Conservation (phyloP, 2,329 filamentous ascomycete genomes). For the Elsinoe batatas region DNA sequence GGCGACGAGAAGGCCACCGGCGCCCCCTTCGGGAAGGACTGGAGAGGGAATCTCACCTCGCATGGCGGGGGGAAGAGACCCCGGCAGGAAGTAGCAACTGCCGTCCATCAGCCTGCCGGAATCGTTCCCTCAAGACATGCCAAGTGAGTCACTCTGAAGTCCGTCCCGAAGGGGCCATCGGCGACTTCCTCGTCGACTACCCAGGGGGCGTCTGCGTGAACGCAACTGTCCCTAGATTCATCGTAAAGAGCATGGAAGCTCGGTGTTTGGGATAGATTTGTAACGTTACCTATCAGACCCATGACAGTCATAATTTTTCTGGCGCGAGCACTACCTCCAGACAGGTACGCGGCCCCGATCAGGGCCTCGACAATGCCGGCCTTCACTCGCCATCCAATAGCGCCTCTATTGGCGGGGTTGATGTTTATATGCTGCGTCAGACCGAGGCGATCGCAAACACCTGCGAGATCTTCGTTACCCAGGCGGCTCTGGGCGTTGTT, state of each 20-base stretch:
- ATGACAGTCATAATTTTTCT: background rate
- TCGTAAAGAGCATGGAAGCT: background rate
- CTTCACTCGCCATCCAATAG: background rate
- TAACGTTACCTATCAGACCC: constrained; percentile 4
- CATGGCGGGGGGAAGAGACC: background rate
- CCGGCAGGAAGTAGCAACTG: background rate
- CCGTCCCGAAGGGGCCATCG: background rate
- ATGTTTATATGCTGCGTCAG: background rate
- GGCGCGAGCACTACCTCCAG: background rate
- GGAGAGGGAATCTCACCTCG: background rate
- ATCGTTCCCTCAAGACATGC: background rate
- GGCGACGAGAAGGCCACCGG: background rate
- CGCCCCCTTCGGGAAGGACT: background rate
- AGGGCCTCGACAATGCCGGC: background rate
- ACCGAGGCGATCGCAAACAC: background rate
- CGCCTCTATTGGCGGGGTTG: background rate
- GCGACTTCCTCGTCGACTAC: background rate
- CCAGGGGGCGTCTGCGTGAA: background rate
- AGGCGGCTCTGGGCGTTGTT: background rate
- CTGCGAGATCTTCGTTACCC: background rate
- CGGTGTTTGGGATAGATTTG: background rate
- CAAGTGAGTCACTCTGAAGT: background rate
- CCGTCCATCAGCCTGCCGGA: background rate
- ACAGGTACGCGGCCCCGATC: constrained; percentile 3
- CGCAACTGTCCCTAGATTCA: constrained; percentile 1